These are phyloP conservation scores for Rutstroemia sp. DNA, from an alignment of 2,329 filamentous ascomycete species.

Conservation along the genomic window DNA sequence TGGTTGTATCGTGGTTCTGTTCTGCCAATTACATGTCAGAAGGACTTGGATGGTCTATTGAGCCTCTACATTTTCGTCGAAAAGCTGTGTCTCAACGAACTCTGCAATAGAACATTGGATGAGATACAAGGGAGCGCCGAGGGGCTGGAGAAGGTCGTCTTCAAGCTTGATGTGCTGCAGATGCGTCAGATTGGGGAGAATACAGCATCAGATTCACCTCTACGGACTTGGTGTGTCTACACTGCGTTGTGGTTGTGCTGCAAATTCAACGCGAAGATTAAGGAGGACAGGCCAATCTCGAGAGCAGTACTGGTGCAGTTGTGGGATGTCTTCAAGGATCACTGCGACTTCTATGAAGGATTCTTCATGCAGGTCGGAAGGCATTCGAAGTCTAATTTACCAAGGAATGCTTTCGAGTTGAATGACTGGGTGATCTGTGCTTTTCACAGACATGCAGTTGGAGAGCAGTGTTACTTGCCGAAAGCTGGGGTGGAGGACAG, in stretches of 20 bases:
- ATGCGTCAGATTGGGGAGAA: background rate
- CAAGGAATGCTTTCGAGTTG: background rate
- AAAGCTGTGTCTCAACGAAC: background rate
- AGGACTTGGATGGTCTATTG: background rate
- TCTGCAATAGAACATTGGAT: background rate
- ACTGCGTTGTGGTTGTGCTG: background rate
- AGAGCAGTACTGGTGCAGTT: background rate
- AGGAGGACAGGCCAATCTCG: background rate
- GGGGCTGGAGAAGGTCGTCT: background rate
- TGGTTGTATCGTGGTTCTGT: conserved; percentile 6
- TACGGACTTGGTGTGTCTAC: background rate
- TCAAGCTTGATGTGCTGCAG: background rate
- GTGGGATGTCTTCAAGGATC: background rate
- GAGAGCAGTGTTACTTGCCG: background rate
- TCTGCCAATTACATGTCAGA: background rate
- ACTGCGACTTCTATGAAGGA: background rate
- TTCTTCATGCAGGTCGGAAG: background rate
- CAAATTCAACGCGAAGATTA: background rate
- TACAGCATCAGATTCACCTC: background rate
- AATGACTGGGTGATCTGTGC: background rate
- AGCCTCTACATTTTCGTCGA: conserved; percentile 3
- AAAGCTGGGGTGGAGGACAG: no score
- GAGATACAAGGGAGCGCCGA: background rate
- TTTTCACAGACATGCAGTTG: background rate
- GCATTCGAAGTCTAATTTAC: background rate